phyloP scores from a whole-genome alignment of 805 yeast species.

The Pichia pseudocactophila region DNA sequence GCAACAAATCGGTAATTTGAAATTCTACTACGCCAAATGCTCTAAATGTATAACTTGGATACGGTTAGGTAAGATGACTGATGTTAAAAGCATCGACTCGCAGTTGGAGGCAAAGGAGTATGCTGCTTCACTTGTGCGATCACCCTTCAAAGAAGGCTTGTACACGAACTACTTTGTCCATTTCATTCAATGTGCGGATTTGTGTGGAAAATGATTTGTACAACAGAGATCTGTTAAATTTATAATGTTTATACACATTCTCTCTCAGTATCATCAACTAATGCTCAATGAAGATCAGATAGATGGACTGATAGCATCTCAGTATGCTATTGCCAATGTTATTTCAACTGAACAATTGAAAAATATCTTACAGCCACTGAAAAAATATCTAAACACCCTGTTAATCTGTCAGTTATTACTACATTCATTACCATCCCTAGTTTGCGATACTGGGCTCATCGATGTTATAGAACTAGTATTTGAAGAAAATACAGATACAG shows the following conservation, averaged over 20 bases:
- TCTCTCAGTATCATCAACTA: too few relatives aligned
- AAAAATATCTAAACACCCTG: neutral
- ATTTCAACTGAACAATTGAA: neutral
- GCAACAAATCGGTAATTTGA: slow-evolving; percentile 12
- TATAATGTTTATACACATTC: too few relatives aligned
- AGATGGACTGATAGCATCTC: too few relatives aligned
- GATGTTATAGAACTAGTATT: neutral
- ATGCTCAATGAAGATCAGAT: too few relatives aligned
- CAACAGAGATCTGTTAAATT: too few relatives aligned
- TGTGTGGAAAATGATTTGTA: neutral
- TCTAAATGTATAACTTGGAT: slow-evolving; percentile 19
- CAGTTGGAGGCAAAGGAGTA: neutral
- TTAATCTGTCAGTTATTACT: neutral
- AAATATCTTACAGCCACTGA: neutral
- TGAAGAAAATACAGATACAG: neutral
- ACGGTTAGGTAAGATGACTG: slow-evolving; percentile 14
- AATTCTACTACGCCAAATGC: slow-evolving; percentile 18
- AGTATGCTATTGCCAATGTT: neutral
- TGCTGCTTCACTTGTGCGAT: too few relatives aligned
- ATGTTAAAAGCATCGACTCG: neutral
- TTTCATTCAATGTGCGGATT: slow-evolving; percentile 12
- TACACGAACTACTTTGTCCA: slow-evolving; percentile 21
- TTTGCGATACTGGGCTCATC: neutral
- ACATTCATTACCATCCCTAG: neutral
- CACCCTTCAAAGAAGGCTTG: slow-evolving; percentile 8